A percentile compares a stretch with the other conserved stretches of the same genome.
Conservation (phyloP, 768 basidiomycete species). For the Pisolithus sp. region DNA sequence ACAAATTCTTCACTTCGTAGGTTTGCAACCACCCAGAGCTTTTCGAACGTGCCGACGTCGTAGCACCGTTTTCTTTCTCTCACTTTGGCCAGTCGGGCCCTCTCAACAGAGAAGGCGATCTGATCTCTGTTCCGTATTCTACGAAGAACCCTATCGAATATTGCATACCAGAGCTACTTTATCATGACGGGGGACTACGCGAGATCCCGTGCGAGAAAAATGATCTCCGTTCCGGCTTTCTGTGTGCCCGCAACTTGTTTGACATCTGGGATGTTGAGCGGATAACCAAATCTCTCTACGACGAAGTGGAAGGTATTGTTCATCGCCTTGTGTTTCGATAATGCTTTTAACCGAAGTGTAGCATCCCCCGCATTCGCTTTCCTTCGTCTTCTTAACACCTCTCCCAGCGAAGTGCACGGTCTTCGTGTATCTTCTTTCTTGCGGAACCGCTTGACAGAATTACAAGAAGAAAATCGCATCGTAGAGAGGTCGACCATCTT, state of each 20-base stretch:
- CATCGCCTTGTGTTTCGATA: neutral
- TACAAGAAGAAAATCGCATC: conserved; percentile 37
- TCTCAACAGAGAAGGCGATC: conserved; percentile 83
- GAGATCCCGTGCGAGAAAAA: conserved; percentile 56
- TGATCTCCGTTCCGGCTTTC: conserved; percentile 41
- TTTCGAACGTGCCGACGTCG: conserved; percentile 94
- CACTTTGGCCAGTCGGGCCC: conserved; percentile 76
- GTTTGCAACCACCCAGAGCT: conserved; percentile 98
- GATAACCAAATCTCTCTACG: conserved; percentile 63
- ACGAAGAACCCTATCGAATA: conserved; percentile 83
- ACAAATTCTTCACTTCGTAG: conserved; percentile 29
- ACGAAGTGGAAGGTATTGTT: conserved; percentile 46
- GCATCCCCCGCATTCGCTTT: conserved; percentile 67
- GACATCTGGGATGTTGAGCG: conserved; percentile 89
- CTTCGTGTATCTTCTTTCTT: conserved; percentile 59
- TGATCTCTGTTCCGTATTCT: conserved; percentile 76
- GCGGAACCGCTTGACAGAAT: conserved; percentile 43
- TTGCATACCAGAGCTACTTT: conserved; percentile 66
- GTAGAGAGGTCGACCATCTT: conserved; percentile 38
- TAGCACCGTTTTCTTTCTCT: conserved; percentile 87
- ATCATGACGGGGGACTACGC: conserved; percentile 69
- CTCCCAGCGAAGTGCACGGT: conserved; percentile 58
- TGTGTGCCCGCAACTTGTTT: conserved; percentile 59
- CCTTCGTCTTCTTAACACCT: conserved; percentile 57
- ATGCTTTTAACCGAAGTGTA: neutral